phyloP scores from a whole-genome alignment of 2,329 filamentous ascomycete species.

The Macrophomina pseudophaseolina region DNA sequence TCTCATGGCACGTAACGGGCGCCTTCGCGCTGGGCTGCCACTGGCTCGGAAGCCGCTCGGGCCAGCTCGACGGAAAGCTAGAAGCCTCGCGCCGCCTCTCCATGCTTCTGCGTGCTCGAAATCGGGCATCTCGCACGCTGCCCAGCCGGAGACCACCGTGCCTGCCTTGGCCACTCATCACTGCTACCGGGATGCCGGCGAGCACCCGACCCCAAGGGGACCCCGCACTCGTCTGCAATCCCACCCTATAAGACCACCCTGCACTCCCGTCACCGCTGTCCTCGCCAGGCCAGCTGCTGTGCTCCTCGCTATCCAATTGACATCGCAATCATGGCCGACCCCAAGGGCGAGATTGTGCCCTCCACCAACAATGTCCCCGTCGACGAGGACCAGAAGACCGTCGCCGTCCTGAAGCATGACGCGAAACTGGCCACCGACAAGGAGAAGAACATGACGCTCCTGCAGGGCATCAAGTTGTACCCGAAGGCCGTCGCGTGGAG shows the following conservation, averaged over 20 bases:
- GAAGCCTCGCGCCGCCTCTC: conserved; percentile 7
- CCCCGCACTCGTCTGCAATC: conserved; percentile 2
- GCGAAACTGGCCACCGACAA: conserved; percentile 54
- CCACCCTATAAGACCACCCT: conserved; percentile 6
- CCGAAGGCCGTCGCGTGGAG: conserved; percentile 87
- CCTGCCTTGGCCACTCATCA: not conserved
- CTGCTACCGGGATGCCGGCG: not conserved
- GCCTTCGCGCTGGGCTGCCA: not conserved
- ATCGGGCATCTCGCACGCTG: not conserved
- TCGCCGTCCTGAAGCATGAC: conserved; percentile 44
- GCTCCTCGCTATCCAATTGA: not conserved
- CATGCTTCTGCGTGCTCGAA: not conserved
- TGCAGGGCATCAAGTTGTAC: conserved; percentile 80
- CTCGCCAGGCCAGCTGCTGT: conserved; percentile 12
- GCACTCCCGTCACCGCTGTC: not conserved
- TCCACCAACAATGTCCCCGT: conserved; percentile 29
- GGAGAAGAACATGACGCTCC: conserved; percentile 60
- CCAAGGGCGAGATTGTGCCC: conserved; percentile 6
- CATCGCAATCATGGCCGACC: conserved; percentile 5
- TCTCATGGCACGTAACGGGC: not conserved
- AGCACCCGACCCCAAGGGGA: conserved; percentile 6
- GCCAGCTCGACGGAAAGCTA: not conserved
- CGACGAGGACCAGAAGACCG: conserved; percentile 37
- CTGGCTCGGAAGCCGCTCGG: not conserved
- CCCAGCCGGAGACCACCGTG: conserved; percentile 17